Percentiles rank a stretch among this genome's conserved stretches.
These are phyloP conservation scores for Annona squamosa DNA, from an alignment of 164 flowering plant genomes.

Conservation along the genomic window DNA sequence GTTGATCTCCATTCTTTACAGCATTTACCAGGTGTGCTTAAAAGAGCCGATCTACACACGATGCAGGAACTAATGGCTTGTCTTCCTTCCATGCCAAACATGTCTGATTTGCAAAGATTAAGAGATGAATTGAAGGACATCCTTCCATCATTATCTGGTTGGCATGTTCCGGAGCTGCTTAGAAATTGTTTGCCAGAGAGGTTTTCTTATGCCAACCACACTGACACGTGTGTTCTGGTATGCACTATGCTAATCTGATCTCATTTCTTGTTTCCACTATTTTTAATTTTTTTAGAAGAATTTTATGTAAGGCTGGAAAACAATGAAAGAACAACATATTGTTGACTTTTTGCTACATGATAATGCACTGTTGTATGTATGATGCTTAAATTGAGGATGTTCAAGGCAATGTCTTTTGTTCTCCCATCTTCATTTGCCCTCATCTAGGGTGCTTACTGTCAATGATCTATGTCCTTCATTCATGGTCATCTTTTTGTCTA, in stretches of 20 bases:
- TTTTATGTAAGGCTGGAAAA: too few species aligned
- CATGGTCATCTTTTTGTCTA: too few species aligned
- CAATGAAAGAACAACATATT: too few species aligned
- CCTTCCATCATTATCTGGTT: constrained; percentile 48
- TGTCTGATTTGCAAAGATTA: constrained; percentile 60
- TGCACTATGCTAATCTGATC: background rate
- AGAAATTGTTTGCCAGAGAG: constrained; percentile 77
- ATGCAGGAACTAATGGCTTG: constrained; percentile 57
- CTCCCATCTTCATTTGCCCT: too few species aligned
- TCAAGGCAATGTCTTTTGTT: too few species aligned
- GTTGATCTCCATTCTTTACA: constrained; percentile 63
- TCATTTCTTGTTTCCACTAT: too few species aligned
- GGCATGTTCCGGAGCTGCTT: constrained; percentile 63
- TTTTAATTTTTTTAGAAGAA: too few species aligned
- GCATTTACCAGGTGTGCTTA: constrained; percentile 57
- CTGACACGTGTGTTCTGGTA: constrained; percentile 85
- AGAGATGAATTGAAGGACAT: constrained; percentile 40
- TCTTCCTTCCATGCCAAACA: constrained; percentile 50
- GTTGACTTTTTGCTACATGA: too few species aligned
- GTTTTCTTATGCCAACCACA: constrained; percentile 52
- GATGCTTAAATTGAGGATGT: too few species aligned
- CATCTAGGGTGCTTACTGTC: too few species aligned
- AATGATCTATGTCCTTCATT: too few species aligned
- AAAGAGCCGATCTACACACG: constrained; percentile 62
- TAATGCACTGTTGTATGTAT: too few species aligned